Percentiles rank a stretch among this genome's conserved stretches.
Conservation (phyloP, 2,329 filamentous ascomycete genomes). For the Biscogniauxia mediterranea region DNA sequence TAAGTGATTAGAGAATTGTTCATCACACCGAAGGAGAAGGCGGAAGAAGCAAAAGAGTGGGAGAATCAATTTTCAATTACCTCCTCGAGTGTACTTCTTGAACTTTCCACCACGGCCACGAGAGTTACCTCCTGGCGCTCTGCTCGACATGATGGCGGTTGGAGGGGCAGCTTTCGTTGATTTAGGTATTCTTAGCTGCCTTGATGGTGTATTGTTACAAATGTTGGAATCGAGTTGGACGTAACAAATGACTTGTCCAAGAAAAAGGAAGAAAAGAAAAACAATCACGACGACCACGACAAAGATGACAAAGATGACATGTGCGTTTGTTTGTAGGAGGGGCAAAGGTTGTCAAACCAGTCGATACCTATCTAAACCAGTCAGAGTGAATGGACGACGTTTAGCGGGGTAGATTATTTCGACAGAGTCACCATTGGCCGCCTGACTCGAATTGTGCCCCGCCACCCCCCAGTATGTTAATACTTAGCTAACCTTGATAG, state of each 20-base stretch:
- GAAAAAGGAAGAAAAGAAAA: no score
- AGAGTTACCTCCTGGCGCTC: conserved; percentile 47
- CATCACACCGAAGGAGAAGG: neutral
- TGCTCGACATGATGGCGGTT: conserved; percentile 40
- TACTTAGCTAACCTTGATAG: no score
- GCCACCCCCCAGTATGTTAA: neutral
- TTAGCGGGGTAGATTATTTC: neutral
- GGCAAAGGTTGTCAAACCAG: neutral
- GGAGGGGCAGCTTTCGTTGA: conserved; percentile 5
- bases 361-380: no score
- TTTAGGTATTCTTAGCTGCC: neutral
- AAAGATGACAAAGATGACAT: neutral
- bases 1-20: no score
- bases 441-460: neutral
- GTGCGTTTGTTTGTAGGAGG: neutral
- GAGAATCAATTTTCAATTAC: conserved; percentile 47
- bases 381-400: neutral
- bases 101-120: conserved; percentile 91
- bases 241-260: neutral
- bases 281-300: no score
- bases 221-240: neutral
- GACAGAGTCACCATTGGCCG: neutral
- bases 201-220: no score
- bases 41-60: neutral
- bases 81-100: conserved; percentile 88